Conservation (phyloP, 2,329 filamentous ascomycete species). For the Ascochyta rabiei region DNA sequence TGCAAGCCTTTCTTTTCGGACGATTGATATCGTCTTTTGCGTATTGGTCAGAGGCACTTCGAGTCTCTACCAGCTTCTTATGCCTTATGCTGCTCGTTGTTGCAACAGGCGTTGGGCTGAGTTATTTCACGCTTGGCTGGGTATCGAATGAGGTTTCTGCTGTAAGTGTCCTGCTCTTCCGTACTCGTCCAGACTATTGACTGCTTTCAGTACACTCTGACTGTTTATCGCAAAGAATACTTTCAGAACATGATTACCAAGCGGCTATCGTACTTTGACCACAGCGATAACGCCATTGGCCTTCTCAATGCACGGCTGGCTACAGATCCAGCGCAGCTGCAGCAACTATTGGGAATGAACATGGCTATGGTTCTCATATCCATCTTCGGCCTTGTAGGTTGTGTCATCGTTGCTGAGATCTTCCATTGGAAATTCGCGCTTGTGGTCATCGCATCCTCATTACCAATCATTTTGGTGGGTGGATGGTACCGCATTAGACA, state of each 20-base stretch:
- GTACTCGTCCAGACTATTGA: neutral
- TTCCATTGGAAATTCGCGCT: slow-evolving; percentile 87
- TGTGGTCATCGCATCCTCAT: slow-evolving; percentile 66
- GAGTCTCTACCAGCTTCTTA: slow-evolving; percentile 32
- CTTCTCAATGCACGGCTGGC: slow-evolving; percentile 71
- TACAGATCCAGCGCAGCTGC: slow-evolving; percentile 33
- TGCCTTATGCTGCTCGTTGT: slow-evolving; percentile 52
- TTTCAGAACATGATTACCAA: slow-evolving; percentile 89
- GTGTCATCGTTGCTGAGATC: slow-evolving; percentile 69
- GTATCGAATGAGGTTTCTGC: slow-evolving; percentile 31
- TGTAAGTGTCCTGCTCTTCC: slow-evolving; percentile 14
- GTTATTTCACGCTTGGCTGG: slow-evolving; percentile 34
- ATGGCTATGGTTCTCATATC: slow-evolving; percentile 82
- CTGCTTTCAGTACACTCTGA: slow-evolving; percentile 45
- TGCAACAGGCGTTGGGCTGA: slow-evolving; percentile 26
- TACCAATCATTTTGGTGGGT: slow-evolving; percentile 78
- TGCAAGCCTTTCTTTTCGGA: slow-evolving; percentile 34
- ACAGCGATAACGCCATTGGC: slow-evolving; percentile 84
- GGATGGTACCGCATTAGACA: slow-evolving; percentile 77
- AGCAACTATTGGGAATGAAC: slow-evolving; percentile 35
- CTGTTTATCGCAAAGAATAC: slow-evolving; percentile 79
- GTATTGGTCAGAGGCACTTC: slow-evolving; percentile 24
- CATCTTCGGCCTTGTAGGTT: slow-evolving; percentile 74
- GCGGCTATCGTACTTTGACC: slow-evolving; percentile 90
- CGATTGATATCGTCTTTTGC: slow-evolving; percentile 31